Evolutionary conservation across 2,329 filamentous ascomycete genomes (phyloP), one percentile per base, ranked within the genome.

Genomic region (Dactylellina cionopaga): DNA sequence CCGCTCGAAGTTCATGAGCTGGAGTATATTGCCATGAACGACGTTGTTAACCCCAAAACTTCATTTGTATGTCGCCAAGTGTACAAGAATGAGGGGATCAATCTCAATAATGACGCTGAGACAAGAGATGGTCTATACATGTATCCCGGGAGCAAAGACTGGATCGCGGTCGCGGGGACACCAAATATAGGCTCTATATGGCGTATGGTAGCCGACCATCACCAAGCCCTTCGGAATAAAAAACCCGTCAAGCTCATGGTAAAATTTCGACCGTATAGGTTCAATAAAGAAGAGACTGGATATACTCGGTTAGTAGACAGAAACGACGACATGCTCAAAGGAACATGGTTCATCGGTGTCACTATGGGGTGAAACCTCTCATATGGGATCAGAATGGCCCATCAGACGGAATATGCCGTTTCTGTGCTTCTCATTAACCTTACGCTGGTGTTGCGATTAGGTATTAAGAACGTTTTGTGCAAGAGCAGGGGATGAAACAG

Each of bases 1-100:
- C 60, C 60, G 1, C 24, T 64, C 5, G 13, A 64, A 35, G 37
- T 64, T 6, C 49, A 64, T n/a, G 60, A 64, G 25, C 27, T 64
- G 15, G 47, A 64, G 37, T 64, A 64, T 22, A 64, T 64, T 22
- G 60, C 49, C 11, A 64, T 64, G 47, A 64, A 64, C 29, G 60
- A 64, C 35, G 60, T 64, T 29, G 47, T 64, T 25, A 64, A 64
- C 15, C 60, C 47, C 2, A 44, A 64, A 24, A 64, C 60, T 2
- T 49, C 37, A 6, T 37, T 41, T 24, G 60, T 64, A 24, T 64
- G 60, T 27, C 49, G 60, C 13, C 60, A 55, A 15, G 29, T 52
- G 3, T 64, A 55, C 27, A 54, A 55, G 19, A 47, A 52, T 29
- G 47, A 64, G 15, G 60, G 47, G 2, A 55, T 64, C 5, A 47